Conservation (phyloP, 495 filamentous ascomycete species). For the Rusavskia elegans region DNA sequence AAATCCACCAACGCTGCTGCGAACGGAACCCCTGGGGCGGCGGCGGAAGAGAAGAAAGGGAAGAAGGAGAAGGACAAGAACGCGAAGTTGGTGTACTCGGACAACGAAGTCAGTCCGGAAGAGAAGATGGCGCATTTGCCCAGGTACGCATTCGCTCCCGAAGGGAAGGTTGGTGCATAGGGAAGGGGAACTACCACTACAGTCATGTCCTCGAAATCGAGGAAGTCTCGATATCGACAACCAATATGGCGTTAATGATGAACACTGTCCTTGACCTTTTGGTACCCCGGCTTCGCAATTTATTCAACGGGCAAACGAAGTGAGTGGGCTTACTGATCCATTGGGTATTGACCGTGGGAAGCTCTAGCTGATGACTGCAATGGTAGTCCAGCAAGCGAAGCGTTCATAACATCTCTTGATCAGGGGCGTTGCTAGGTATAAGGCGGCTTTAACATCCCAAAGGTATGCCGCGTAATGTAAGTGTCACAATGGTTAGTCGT, state of each 20-base stretch:
- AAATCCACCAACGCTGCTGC: conserved; percentile 11
- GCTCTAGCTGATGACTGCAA: conserved; percentile 1
- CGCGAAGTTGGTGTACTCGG: conserved; percentile 59
- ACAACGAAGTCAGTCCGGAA: conserved; percentile 66
- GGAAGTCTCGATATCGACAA: not conserved
- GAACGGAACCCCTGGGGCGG: conserved; percentile 13
- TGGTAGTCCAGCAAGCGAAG: not conserved
- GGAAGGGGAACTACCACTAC: conserved; percentile 17
- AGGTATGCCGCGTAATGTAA: conserved; percentile 14
- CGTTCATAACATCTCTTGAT: not conserved
- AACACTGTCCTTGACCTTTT: not conserved
- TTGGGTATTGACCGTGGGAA: not conserved
- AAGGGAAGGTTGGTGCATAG: conserved; percentile 19
- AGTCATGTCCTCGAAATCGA: not conserved
- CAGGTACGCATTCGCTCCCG: conserved; percentile 55
- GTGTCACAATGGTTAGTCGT: conserved; percentile 14
- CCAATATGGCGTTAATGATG: not conserved
- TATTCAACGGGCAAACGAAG: conserved; percentile 1
- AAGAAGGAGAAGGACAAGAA: conserved; percentile 57
- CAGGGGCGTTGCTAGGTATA: not conserved
- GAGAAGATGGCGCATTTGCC: conserved; percentile 71
- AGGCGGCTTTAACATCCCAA: not conserved
- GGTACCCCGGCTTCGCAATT: too few species aligned
- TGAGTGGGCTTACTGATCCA: conserved; percentile 12
- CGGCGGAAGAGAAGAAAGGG: conserved; percentile 44